These are phyloP conservation scores for Cinchona pubescens DNA, from an alignment of 257 asterid species.

Conservation along the genomic window DNA sequence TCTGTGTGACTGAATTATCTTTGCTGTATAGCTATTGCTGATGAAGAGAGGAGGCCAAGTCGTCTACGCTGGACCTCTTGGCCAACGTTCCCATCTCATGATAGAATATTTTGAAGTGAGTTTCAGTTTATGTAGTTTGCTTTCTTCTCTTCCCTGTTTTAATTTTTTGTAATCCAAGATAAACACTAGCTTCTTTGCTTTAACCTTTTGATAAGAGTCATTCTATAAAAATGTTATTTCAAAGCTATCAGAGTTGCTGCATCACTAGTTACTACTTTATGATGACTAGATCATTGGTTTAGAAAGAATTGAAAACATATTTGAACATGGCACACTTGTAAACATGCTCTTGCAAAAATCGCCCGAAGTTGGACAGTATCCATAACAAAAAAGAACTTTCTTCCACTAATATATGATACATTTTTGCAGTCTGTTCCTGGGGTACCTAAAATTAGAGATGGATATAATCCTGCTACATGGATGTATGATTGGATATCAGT, in stretches of 20 bases:
- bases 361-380: not conserved
- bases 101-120: constrained; percentile 72
- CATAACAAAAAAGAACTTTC: not conserved
- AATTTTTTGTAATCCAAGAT: constrained; percentile 1
- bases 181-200: not conserved
- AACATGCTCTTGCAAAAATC: not conserved
- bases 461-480: constrained; percentile 86
- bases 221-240: not conserved
- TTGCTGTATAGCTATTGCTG: constrained; percentile 52
- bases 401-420: not conserved
- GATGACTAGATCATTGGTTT: not conserved
- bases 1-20: not conserved
- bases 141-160: not conserved
- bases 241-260: not conserved
- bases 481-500: constrained; percentile 78
- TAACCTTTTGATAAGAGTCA: not conserved
- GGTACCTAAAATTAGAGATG: constrained; percentile 68
- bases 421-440: constrained; percentile 63
- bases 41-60: constrained; percentile 95
- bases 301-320: not conserved
- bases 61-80: constrained; percentile 71
- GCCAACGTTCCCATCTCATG: constrained; percentile 60
- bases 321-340: not conserved
- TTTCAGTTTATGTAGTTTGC: constrained; percentile 6
- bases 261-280: not conserved